Base-by-base conservation (phyloP, 495 filamentous ascomycete genomes). In the Hapsidospora chrysogenum region DNA sequence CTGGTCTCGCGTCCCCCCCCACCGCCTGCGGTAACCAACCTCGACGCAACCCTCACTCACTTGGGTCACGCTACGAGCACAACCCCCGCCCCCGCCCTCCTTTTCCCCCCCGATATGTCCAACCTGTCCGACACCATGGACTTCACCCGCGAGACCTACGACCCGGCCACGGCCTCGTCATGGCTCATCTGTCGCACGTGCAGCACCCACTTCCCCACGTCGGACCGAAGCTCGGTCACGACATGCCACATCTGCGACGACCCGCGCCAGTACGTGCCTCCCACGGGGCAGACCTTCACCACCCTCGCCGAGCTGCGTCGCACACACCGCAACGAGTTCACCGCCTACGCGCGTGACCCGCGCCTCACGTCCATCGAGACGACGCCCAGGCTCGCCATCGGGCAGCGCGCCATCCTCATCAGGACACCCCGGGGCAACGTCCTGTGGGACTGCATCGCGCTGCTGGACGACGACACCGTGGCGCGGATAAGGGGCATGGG, bases 231-330 rank as follows among this genome's bases (percentile, higher is more conserved):
- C n/a, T 27, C 56, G 9, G 57, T 70, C 14, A 57, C 48, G 13
- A 61, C 53, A 4, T 86, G 80, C 58, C 68, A 71, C 34, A 81
- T 86, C 39, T 86, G 80, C 52, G 80, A 85, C 54, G 78, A 76
- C 48, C 64, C 78, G 1, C 66, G 80, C 4, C 80, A 85, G 54
- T 86, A 67, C 48, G 67, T 78, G 0, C 72, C 72, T 3, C 56
- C 63, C 0, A 53, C 64, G 0, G 76, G 75, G 13, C 70, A 73
- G 41, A 47, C 57, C 19, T 81, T 76, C 56, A 78, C 68, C 0
- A 72, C 64, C 0, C 51, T 75, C n/a, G 37, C 42, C 9, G 44
- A 48, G 11, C 29, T 70, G 9, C 55, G 50, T 7, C 35, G 43
- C 0, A 47, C 64, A 33, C 41, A 47, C 17, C 21, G 10, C n/a